A percentile compares a stretch with the other conserved stretches of the same genome.
These are phyloP conservation scores for Daldinia vernicosa DNA, from an alignment of 495 filamentous ascomycete genomes.

Conservation along the genomic window DNA sequence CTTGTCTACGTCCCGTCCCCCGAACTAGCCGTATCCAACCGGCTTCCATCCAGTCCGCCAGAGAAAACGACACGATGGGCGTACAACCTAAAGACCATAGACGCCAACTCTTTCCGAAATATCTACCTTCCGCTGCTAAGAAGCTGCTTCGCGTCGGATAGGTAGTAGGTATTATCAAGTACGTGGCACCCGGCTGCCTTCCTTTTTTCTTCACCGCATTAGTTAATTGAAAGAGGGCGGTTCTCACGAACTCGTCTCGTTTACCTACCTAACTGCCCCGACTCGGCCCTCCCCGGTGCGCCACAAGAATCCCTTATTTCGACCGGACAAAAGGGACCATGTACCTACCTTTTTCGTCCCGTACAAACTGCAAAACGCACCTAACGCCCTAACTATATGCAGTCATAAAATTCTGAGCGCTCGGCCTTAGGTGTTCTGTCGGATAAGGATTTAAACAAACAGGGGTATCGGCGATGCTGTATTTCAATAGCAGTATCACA, in stretches of 20 bases:
- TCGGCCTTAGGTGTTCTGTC: background rate
- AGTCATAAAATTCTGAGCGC: background rate
- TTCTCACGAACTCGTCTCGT: constrained; percentile 4
- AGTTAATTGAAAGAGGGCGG: background rate
- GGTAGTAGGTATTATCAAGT: background rate
- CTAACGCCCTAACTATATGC: background rate
- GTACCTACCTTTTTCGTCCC: background rate
- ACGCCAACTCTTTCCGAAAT: constrained; percentile 5
- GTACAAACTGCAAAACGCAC: constrained; percentile 1
- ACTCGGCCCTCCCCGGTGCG: background rate
- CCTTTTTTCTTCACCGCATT: constrained; percentile 4
- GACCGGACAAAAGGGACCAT: background rate
- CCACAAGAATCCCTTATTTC: background rate
- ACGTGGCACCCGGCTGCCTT: background rate
- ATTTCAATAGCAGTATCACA: constrained; percentile 1
- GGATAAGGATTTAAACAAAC: constrained; percentile 4
- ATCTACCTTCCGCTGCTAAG: background rate
- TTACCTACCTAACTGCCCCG: no score
- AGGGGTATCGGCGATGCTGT: background rate
- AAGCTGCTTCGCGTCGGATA: background rate
- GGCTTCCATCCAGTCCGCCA: background rate
- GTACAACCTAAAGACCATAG: background rate
- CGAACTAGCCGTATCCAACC: constrained; percentile 9
- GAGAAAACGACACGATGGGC: background rate
- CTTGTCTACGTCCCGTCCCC: constrained; percentile 5